Conservation (phyloP, 805 yeast genomes). For the Wickerhamomyces chaumierensis region DNA sequence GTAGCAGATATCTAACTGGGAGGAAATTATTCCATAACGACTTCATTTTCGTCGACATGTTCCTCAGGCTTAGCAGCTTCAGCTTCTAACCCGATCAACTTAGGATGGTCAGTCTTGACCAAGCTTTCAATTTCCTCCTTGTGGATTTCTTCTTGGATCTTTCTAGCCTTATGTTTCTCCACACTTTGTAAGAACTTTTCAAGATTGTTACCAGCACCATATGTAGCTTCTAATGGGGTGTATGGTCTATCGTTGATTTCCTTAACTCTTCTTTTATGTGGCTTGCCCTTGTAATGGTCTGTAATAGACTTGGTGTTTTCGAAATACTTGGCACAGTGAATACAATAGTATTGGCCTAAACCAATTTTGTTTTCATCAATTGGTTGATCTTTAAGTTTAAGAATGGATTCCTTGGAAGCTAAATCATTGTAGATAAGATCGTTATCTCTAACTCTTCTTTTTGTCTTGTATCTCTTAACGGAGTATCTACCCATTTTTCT, state of each 20-base stretch:
- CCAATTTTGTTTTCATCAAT: slow-evolving; percentile 89
- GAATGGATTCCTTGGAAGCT: slow-evolving; percentile 49
- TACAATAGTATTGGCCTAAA: slow-evolving; percentile 86
- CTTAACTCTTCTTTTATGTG: slow-evolving; percentile 80
- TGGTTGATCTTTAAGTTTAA: slow-evolving; percentile 64
- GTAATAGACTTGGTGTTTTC: slow-evolving; percentile 67
- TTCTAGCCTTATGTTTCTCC: slow-evolving; percentile 41
- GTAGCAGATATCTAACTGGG: not conserved
- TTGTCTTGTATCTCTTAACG: slow-evolving; percentile 80
- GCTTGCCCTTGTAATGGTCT: slow-evolving; percentile 63
- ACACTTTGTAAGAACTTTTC: slow-evolving; percentile 54
- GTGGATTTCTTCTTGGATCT: slow-evolving; percentile 33
- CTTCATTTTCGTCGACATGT: slow-evolving; percentile 13
- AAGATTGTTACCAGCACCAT: slow-evolving; percentile 76
- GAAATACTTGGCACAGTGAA: slow-evolving; percentile 88
- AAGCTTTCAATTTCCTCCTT: slow-evolving; percentile 29
- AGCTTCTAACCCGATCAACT: slow-evolving; percentile 17
- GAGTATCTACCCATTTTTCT: slow-evolving; percentile 73
- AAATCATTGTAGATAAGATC: slow-evolving; percentile 78
- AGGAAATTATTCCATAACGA: slow-evolving; percentile 10
- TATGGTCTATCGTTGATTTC: slow-evolving; percentile 72
- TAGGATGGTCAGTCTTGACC: slow-evolving; percentile 16
- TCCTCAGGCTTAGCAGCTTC: slow-evolving; percentile 4
- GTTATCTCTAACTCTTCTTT: slow-evolving; percentile 73
- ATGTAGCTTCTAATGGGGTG: slow-evolving; percentile 79